Evolutionary conservation across 441 rosid genomes (phyloP).

Genomic region (Hura crepitans): DNA sequence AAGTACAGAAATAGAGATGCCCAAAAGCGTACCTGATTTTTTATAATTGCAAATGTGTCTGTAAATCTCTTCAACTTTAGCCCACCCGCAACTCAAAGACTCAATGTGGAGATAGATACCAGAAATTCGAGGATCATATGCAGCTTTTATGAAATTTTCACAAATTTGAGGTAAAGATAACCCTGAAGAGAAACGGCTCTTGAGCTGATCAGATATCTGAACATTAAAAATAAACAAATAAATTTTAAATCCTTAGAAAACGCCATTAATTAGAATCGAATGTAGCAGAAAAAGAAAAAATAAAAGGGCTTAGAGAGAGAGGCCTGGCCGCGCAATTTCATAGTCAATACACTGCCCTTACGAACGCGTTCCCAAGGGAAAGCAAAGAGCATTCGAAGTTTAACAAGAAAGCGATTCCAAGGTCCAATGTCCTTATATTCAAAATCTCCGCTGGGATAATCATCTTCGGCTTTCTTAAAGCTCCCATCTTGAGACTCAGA

Average conservation of each 20-base stretch:
- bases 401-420: constrained; percentile 64
- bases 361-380: constrained; percentile 88
- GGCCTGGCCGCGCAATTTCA: constrained; percentile 95
- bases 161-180: constrained; percentile 83
- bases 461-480: constrained; percentile 29
- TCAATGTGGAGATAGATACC: constrained; percentile 91
- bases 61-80: constrained; percentile 83
- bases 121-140: constrained; percentile 85
- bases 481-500: constrained; percentile 4
- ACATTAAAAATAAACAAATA: constrained; percentile 17
- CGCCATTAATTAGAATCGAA: not conserved
- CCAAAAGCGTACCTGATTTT: constrained; percentile 59
- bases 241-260: not conserved
- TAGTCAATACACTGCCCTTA: constrained; percentile 71
- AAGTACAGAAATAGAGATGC: not conserved
- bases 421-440: constrained; percentile 43
- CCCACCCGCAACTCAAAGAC: constrained; percentile 87
- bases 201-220: constrained; percentile 93
- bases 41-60: constrained; percentile 78
- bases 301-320: not conserved
- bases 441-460: constrained; percentile 72
- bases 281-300: not conserved
- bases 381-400: constrained; percentile 69
- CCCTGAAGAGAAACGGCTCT: constrained; percentile 84
- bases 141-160: constrained; percentile 83